Percentiles rank a stretch among this genome's conserved stretches.
Conservation (phyloP, 495 filamentous ascomycete genomes). For the Daldinia caldariorum region DNA sequence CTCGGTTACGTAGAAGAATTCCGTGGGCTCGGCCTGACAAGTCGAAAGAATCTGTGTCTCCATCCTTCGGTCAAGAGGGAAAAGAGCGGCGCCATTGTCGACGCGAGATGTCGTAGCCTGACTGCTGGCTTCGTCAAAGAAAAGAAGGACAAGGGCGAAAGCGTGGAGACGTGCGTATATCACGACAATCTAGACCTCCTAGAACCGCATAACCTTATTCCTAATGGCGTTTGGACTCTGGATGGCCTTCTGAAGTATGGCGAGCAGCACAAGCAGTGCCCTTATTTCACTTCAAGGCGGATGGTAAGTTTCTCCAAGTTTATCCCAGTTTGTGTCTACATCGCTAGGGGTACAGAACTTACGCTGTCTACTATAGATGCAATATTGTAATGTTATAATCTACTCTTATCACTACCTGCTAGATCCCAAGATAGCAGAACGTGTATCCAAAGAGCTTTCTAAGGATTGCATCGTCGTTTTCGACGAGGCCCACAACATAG, state of each 20-base stretch:
- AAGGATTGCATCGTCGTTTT: conserved; percentile 99
- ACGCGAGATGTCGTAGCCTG: conserved; percentile 92
- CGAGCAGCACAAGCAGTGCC: conserved; percentile 95
- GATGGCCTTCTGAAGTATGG: conserved; percentile 87
- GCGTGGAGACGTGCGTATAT: conserved; percentile 92
- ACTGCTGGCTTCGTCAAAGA: conserved; percentile 97
- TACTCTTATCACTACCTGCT: conserved; percentile 99
- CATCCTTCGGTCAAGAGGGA: conserved; percentile 95
- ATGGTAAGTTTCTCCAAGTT: conserved; percentile 71
- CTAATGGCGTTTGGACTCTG: conserved; percentile 95
- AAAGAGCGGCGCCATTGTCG: conserved; percentile 92
- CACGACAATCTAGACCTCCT: conserved; percentile 97
- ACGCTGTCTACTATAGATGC: conserved; percentile 70
- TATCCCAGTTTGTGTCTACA: background rate
- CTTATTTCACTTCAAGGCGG: conserved; percentile 92
- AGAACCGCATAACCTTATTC: conserved; percentile 92
- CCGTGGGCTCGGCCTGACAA: conserved; percentile 88
- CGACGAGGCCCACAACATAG: conserved; percentile 98
- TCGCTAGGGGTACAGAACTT: conserved; percentile 21
- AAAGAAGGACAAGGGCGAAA: conserved; percentile 93
- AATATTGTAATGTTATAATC: conserved; percentile 98
- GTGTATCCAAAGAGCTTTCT: conserved; percentile 94
- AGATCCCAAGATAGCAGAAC: conserved; percentile 97
- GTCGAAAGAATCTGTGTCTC: conserved; percentile 96
- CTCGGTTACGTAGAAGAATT: conserved; percentile 93